phyloP scores from a whole-genome alignment of 768 basidiomycete species.

The Mycena belliarum region DNA sequence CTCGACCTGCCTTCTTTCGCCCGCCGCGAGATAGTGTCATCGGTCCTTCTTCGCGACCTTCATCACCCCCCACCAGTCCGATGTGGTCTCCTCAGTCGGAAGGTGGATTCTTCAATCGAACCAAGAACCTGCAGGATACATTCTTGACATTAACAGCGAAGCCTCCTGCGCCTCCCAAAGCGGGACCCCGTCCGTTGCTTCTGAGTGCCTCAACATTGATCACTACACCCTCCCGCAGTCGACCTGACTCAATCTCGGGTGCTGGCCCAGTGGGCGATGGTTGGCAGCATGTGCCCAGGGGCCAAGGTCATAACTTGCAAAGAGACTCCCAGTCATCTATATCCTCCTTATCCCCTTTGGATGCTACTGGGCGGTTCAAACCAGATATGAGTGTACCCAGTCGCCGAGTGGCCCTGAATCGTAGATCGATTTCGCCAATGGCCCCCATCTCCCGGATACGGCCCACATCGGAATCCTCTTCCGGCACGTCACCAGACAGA shows the following conservation, averaged over 20 bases:
- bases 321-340: slow-evolving; percentile 63
- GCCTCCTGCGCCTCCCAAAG: slow-evolving; percentile 40
- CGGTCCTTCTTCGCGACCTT: slow-evolving; percentile 27
- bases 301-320: slow-evolving; percentile 40
- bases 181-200: slow-evolving; percentile 66
- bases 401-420: slow-evolving; percentile 63
- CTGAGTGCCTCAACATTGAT: slow-evolving; percentile 54
- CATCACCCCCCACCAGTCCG: slow-evolving; percentile 35
- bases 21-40: slow-evolving; percentile 59
- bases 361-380: slow-evolving; percentile 47
- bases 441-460: slow-evolving; percentile 52
- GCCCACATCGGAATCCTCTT: slow-evolving; percentile 42
- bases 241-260: slow-evolving; percentile 33
- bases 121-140: slow-evolving; percentile 42
- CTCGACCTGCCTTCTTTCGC: slow-evolving; percentile 58
- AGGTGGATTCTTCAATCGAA: slow-evolving; percentile 38
- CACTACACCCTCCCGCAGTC: slow-evolving; percentile 29
- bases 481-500: slow-evolving; percentile 42
- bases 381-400: slow-evolving; percentile 54
- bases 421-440: slow-evolving; percentile 73
- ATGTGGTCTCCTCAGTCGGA: slow-evolving; percentile 28
- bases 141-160: slow-evolving; percentile 42
- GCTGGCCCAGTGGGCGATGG: slow-evolving; percentile 35
- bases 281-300: slow-evolving; percentile 51
- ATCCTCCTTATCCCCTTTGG: slow-evolving; percentile 64